These are phyloP conservation scores for Podospora anserina DNA, from an alignment of 495 filamentous ascomycete species.

Conservation along the genomic window DNA sequence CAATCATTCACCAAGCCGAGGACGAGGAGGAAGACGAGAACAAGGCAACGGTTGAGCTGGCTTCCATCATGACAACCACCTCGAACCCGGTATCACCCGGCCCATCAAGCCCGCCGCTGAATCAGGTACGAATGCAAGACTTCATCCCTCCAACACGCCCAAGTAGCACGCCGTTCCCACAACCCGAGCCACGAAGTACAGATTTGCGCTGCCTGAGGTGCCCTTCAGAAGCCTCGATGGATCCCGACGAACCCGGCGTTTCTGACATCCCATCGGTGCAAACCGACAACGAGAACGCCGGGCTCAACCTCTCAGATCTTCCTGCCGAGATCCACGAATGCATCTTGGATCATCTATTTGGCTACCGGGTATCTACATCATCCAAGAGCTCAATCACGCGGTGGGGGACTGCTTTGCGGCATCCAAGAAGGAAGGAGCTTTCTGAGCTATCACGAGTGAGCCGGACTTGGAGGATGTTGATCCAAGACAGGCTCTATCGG, in stretches of 20 bases:
- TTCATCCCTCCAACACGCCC: slow-evolving; percentile 52
- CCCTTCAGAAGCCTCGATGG: slow-evolving; percentile 31
- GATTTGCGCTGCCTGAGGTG: slow-evolving; percentile 41
- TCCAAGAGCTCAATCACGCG: slow-evolving; percentile 52
- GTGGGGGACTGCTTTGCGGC: slow-evolving; percentile 63
- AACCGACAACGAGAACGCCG: slow-evolving; percentile 36
- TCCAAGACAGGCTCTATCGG: slow-evolving; percentile 67
- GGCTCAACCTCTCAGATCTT: slow-evolving; percentile 50
- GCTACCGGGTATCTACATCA: slow-evolving; percentile 57
- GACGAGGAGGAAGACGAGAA: slow-evolving; percentile 37
- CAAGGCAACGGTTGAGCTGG: slow-evolving; percentile 43
- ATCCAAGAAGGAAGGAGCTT: slow-evolving; percentile 62
- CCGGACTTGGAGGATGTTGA: slow-evolving; percentile 57
- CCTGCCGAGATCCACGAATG: slow-evolving; percentile 70
- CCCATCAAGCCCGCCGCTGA: slow-evolving; percentile 51
- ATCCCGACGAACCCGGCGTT: slow-evolving; percentile 25
- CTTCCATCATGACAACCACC: slow-evolving; percentile 49
- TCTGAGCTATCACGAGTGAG: slow-evolving; percentile 64
- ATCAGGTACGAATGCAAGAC: slow-evolving; percentile 44
- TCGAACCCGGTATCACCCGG: slow-evolving; percentile 54
- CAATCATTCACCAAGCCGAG: slow-evolving; percentile 29
- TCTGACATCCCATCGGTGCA: slow-evolving; percentile 21
- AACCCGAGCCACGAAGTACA: slow-evolving; percentile 46
- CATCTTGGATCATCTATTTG: slow-evolving; percentile 66
- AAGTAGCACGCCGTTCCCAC: slow-evolving; percentile 56